phyloP scores from a whole-genome alignment of 2,329 filamentous ascomycete species.

The Aureobasidium sp. region DNA sequence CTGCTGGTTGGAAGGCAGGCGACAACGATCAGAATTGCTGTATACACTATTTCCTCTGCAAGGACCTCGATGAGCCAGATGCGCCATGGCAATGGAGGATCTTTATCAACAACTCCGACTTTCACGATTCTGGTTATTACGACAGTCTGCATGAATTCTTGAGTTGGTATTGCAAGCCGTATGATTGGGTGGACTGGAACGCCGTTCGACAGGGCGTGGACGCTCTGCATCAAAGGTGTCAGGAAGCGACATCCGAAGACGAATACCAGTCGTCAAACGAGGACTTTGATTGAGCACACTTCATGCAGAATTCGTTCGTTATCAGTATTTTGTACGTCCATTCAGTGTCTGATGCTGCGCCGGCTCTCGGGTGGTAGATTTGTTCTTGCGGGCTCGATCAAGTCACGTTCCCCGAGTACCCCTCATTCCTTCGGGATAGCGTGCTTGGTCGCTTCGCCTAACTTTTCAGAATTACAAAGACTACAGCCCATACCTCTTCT shows the following conservation, averaged over 20 bases:
- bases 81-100: slow-evolving; percentile 1
- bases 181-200: background rate
- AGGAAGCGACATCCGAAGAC: background rate
- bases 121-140: background rate
- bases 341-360: background rate
- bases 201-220: background rate
- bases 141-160: background rate
- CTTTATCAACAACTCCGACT: background rate
- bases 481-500: too few relatives aligned
- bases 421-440: background rate
- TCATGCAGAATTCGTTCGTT: background rate
- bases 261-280: background rate
- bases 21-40: background rate
- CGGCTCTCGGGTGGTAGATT: background rate
- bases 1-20: background rate
- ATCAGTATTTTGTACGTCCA: background rate
- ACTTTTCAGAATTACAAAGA: too few relatives aligned
- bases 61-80: background rate
- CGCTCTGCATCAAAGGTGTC: background rate
- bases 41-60: background rate
- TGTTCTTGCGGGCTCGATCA: background rate
- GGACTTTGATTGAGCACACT: background rate
- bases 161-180: background rate
- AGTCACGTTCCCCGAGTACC: background rate
- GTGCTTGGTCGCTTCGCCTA: too few relatives aligned